A percentile compares a stretch with the other conserved stretches of the same genome.
phyloP scores from a whole-genome alignment of 1,139 yeast species.

The Candida anutae region DNA sequence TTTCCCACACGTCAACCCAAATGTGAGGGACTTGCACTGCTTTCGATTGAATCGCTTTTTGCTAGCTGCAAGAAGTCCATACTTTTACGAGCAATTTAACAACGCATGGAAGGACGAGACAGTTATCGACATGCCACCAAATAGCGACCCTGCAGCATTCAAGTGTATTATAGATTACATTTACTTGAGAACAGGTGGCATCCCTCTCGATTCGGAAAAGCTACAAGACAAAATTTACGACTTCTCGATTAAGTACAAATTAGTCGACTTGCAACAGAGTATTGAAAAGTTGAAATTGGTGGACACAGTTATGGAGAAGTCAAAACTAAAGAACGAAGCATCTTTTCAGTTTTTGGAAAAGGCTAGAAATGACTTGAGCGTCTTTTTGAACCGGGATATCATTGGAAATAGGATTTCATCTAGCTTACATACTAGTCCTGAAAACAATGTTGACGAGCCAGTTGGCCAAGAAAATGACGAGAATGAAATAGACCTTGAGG shows the following conservation, averaged over 20 bases:
- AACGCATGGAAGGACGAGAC: slow-evolving; percentile 19
- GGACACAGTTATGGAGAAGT: slow-evolving; percentile 17
- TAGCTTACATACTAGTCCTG: too few species aligned
- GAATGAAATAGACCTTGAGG: slow-evolving; percentile 24
- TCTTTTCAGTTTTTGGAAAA: slow-evolving; percentile 38
- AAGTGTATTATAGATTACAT: slow-evolving; percentile 40
- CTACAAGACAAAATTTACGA: slow-evolving; percentile 15
- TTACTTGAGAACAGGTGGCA: slow-evolving; percentile 35
- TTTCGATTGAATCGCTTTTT: slow-evolving; percentile 34
- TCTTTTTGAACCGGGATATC: slow-evolving; percentile 31
- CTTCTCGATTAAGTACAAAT: slow-evolving; percentile 26
- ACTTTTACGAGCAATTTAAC: slow-evolving; percentile 16
- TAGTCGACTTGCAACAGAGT: slow-evolving; percentile 29
- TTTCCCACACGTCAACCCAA: slow-evolving; percentile 15
- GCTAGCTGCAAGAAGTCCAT: slow-evolving; percentile 29
- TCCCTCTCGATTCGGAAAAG: slow-evolving; percentile 17
- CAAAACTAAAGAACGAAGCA: slow-evolving; percentile 37
- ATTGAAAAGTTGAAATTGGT: slow-evolving; percentile 13
- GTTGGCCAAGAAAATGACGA: too few species aligned
- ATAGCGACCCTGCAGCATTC: slow-evolving; percentile 20
- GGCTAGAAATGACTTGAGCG: slow-evolving; percentile 38
- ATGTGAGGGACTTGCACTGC: slow-evolving; percentile 7
- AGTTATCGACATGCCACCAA: slow-evolving; percentile 16
- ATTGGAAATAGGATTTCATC: slow-evolving; percentile 15
- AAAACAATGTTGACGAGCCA: too few species aligned